Base-by-base conservation (phyloP, 2,329 filamentous ascomycete genomes). In the Fusarium robinianum region DNA sequence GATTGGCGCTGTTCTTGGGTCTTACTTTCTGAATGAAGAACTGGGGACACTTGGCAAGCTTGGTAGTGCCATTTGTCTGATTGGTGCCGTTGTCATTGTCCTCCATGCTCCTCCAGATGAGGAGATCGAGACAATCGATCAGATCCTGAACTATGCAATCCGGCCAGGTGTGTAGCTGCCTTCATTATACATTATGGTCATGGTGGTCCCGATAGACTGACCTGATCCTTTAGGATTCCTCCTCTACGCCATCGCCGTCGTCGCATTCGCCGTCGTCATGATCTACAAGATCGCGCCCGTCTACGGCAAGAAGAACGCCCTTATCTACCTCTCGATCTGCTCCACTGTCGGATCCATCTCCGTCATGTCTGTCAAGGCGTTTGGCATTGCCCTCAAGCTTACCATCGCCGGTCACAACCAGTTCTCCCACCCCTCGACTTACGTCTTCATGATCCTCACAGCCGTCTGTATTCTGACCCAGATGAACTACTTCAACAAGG, bases 401-500 rank as follows among this genome's bases (percentile, higher is more conserved):
- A 97, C 92, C 0, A 82, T 99, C 57, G 84, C 80, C 33, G 94
- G 92, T 40, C 87, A 95, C 70, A 99, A 99, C 71, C 94, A 99
- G 69, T 96, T 99, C 69, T 83, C 82, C 5, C 89, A 95, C 60
- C 89, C 95, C 3, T 96, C 90, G 35, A 99, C 95, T 47, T 99
- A 99, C 62, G 91, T 96, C 53, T 99, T 99, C 68, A 85, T 92
- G 70, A 96, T 99, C 56, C 82, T 97, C 55, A 94, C 91, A 0
- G 78, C 79, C 3, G 89, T 96, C 54, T 99, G 94, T 75, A 97
- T 99, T 65, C 70, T 99, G 57, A 96, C 91, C 7, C 94, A 99
- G 76, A 97, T 99, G 94, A 99, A 99, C 71, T 99, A 99, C 71
- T 96, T 99, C 72, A 99, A 99, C 78, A 99, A 99, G 72, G 94